A percentile compares a stretch with the other conserved stretches of the same genome.
Conservation (phyloP, 1,139 yeast genomes). For the Magnusiomyces tetraspermus region DNA sequence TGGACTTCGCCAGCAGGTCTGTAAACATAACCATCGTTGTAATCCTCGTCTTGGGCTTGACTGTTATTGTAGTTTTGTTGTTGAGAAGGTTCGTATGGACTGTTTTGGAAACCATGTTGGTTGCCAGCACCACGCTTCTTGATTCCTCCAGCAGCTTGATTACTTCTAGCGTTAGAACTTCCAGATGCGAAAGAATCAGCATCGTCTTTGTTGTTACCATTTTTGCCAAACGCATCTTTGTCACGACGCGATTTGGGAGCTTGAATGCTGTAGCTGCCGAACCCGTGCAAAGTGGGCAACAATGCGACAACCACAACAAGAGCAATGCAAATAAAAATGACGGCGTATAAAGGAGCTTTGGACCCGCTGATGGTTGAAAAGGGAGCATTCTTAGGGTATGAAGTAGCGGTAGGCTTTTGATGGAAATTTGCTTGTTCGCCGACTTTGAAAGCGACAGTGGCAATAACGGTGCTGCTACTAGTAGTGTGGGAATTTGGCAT, state of each 20-base stretch:
- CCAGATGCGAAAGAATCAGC: not conserved
- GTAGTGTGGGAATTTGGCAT: too few relatives aligned
- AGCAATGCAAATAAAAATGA: not conserved
- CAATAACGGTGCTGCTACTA: too few relatives aligned
- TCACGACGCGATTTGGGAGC: not conserved
- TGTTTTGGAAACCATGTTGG: not conserved
- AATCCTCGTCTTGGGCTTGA: not conserved
- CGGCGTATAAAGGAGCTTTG: not conserved
- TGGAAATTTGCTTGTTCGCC: too few relatives aligned
- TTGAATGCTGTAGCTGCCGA: not conserved
- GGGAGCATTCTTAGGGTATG: not conserved
- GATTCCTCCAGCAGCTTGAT: not conserved
- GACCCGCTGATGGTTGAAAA: not conserved
- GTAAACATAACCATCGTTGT: constrained; percentile 2
- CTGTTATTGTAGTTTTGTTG: too few relatives aligned
- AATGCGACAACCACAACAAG: not conserved
- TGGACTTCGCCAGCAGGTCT: constrained; percentile 10
- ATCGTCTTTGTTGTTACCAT: not conserved
- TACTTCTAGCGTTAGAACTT: not conserved
- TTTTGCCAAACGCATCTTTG: not conserved
- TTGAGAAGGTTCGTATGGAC: not conserved
- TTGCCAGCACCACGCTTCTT: not conserved
- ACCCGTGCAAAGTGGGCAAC: not conserved
- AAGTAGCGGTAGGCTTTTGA: too few relatives aligned
- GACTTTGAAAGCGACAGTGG: too few relatives aligned